Evolutionary conservation across 306 rosid species (phyloP), one percentile per base, ranked within the genome.

Genomic region (Pyrus pyrifolia): DNA sequence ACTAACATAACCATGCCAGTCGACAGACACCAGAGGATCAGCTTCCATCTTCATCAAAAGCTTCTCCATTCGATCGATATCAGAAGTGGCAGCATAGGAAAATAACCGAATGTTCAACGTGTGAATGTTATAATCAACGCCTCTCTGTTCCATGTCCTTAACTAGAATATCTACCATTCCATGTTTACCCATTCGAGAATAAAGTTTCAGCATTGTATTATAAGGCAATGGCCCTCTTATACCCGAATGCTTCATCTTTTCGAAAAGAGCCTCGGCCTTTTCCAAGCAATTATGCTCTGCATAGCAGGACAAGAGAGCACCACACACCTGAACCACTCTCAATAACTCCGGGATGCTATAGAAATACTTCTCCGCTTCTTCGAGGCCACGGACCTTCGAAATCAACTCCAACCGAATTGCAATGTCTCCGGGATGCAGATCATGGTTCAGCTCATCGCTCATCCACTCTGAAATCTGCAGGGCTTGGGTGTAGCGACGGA

Each of bases 401-500:
- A 86, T 83, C 80, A 89, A 83, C 82, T 45, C 14, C 3, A 69
- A 4, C 59, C 73, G 59, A 7, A 31, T 35, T 3, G 73, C 73
- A 27, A 46, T 45, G 60, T 69, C 73, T 25, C 59, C 73, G 1
- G 73, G 73, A 15, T 9, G 17, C 12, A 44, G 13, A 22, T 22
- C 19, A 13, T 22, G 40, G 23, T 69, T 69, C 58, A 69, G 2
- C 4, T 25, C 73, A 27, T 44, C 35, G 13, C 59, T 69, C 73
- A 46, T 69, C 73, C 73, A 66, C 4, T 22, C 2, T 13, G 12
- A 64, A 33, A 90, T 90, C 91, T 90, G 86, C 33, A 92, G 92
- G 80, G 97, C 97, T 21, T 92, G 97, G 2, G 52, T 18, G 82
- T 29, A 83, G 42, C 91, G 97, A 68, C 85, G 87, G 30, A 21